phyloP scores from a whole-genome alignment of 2,329 filamentous ascomycete genomes.

The Pseudogymnoascus sp. region DNA sequence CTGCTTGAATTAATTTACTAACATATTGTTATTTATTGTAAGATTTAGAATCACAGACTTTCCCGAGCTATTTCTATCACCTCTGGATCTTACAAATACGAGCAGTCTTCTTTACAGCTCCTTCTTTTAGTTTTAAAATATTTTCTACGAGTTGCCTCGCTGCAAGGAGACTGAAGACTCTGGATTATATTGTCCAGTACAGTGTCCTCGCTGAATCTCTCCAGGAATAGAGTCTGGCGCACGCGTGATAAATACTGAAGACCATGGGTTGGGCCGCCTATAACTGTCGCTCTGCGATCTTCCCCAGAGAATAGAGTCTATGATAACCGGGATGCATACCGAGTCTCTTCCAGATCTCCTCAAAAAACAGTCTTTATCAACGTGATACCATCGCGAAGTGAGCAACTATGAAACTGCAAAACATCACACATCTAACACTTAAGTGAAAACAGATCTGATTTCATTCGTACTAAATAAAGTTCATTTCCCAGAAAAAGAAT shows the following conservation, averaged over 20 bases:
- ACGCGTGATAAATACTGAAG: not conserved
- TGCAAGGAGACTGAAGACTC: not conserved
- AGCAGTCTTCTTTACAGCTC: not conserved
- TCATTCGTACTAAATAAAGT: not conserved
- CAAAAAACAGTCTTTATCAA: not conserved
- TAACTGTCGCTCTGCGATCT: not conserved
- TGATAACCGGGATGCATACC: not conserved
- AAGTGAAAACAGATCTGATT: not conserved
- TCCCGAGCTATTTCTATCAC: not conserved
- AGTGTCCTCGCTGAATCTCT: not conserved
- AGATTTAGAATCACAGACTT: not conserved
- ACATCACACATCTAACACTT: not conserved
- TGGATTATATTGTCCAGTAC: not conserved
- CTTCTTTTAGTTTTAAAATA: not conserved
- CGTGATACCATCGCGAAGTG: not conserved
- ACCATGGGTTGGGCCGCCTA: not conserved
- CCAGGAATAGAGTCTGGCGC: not conserved
- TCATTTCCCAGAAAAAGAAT: not conserved
- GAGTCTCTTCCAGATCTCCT: too few species aligned
- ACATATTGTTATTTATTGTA: not conserved
- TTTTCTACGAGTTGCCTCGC: not conserved
- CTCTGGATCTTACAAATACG: not conserved
- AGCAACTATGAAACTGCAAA: not conserved
- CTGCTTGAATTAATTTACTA: not conserved
- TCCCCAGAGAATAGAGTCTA: not conserved